Percentiles rank a stretch among this genome's conserved stretches.
phyloP scores from a whole-genome alignment of 2,329 filamentous ascomycete genomes.

The Colletotrichum chrysophilum region DNA sequence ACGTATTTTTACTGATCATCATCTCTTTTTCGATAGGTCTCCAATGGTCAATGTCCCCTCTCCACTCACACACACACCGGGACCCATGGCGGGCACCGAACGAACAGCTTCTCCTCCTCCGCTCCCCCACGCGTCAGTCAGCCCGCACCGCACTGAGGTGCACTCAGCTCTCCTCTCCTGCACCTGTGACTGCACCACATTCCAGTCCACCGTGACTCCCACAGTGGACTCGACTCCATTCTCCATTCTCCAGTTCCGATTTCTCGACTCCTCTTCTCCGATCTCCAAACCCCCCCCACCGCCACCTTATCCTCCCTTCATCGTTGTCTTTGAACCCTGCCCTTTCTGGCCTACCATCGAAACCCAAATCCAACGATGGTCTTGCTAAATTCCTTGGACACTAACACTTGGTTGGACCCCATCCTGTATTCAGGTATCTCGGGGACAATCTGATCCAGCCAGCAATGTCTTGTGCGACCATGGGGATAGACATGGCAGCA shows the following conservation, averaged over 20 bases:
- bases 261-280: neutral
- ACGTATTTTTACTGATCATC: neutral
- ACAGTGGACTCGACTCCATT: neutral
- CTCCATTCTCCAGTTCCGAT: neutral
- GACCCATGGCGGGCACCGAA: neutral
- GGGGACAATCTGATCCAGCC: neutral
- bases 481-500: neutral
- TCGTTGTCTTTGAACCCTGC: neutral
- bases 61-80: neutral
- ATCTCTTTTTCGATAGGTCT: neutral
- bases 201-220: neutral
- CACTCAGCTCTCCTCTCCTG: neutral
- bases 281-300: neutral
- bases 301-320: neutral
- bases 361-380: neutral
- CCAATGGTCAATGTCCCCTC: neutral
- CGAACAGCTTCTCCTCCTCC: neutral
- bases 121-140: neutral
- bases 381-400: neutral
- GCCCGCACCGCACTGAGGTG: neutral
- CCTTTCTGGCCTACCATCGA: neutral
- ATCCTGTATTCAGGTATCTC: neutral
- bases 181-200: neutral
- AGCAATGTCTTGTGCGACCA: neutral
- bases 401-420: neutral